Evolutionary conservation across 23 red algal genomes (phyloP).

Genomic region (Gracilaria gracilis): DNA sequence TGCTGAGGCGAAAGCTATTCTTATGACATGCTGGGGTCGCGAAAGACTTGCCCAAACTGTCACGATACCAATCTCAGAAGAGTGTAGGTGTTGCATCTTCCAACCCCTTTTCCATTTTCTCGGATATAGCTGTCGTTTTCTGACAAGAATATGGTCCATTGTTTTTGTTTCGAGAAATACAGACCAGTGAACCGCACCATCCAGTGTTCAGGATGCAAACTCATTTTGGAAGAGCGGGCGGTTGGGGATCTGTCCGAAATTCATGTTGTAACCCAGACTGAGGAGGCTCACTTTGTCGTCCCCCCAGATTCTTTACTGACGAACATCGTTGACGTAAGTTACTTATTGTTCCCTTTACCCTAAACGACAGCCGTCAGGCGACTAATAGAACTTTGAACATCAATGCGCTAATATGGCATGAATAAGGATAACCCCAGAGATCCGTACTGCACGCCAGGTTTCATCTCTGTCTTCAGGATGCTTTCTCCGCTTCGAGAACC

Average conservation of each 20-base stretch:
- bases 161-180: background rate
- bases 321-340: constrained; percentile 67
- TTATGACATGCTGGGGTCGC: constrained; percentile 66
- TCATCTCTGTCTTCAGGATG: constrained; percentile 81
- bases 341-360: background rate
- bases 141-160: background rate
- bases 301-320: constrained; percentile 49
- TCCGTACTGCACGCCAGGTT: constrained; percentile 79
- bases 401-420: background rate
- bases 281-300: constrained; percentile 77
- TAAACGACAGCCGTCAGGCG: background rate
- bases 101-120: background rate
- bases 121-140: background rate
- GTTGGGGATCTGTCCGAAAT: constrained; percentile 65
- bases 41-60: constrained; percentile 65
- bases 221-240: constrained; percentile 63
- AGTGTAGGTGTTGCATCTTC: constrained; percentile 39
- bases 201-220: constrained; percentile 60
- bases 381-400: background rate
- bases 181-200: constrained; percentile 69
- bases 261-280: constrained; percentile 68
- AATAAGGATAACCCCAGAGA: constrained; percentile 58
- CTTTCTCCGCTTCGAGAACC: constrained; percentile 84
- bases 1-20: background rate
- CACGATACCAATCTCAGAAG: constrained; percentile 57